A percentile compares a stretch with the other conserved stretches of the same genome.
phyloP scores from a whole-genome alignment of 805 yeast genomes.

The Candida verbasci region DNA sequence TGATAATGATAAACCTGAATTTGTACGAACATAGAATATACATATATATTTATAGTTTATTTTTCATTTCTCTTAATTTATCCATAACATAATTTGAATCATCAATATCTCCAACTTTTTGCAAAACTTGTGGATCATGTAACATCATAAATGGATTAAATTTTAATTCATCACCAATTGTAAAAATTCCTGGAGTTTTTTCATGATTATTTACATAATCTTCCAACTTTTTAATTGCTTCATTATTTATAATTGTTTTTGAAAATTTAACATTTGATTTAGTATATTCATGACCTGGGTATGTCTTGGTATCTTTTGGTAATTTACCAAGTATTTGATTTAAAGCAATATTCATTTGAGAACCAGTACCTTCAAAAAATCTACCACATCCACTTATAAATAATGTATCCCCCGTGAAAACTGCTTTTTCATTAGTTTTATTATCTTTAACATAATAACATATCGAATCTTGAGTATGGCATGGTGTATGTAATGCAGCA shows the following conservation, averaged over 20 bases:
- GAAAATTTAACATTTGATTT: slow-evolving; percentile 76
- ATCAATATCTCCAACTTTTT: slow-evolving; percentile 47
- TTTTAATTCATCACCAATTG: slow-evolving; percentile 74
- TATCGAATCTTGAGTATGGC: slow-evolving; percentile 95
- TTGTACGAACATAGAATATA: slow-evolving; percentile 47
- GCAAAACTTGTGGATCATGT: slow-evolving; percentile 56
- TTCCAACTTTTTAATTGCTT: slow-evolving; percentile 53
- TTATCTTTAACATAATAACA: slow-evolving; percentile 75
- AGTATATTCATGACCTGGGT: slow-evolving; percentile 97
- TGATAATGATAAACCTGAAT: slow-evolving; percentile 52
- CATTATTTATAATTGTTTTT: slow-evolving; percentile 51
- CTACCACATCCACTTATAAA: slow-evolving; percentile 96
- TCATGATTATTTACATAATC: slow-evolving; percentile 52
- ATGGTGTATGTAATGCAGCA: slow-evolving; percentile 89
- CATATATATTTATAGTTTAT: slow-evolving; percentile 28
- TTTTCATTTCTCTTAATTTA: slow-evolving; percentile 72
- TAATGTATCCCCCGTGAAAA: slow-evolving; percentile 94
- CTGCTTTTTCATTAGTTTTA: slow-evolving; percentile 61
- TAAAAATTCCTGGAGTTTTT: slow-evolving; percentile 78
- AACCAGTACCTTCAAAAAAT: slow-evolving; percentile 87
- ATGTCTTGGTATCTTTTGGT: slow-evolving; percentile 69
- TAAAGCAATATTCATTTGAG: slow-evolving; percentile 73
- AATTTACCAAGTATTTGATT: slow-evolving; percentile 53
- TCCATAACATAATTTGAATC: slow-evolving; percentile 57
- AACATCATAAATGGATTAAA: slow-evolving; percentile 90